Evolutionary conservation across 106 monocot genomes (phyloP), one percentile per base, ranked within the genome.

Genomic region (Allium sativum): DNA sequence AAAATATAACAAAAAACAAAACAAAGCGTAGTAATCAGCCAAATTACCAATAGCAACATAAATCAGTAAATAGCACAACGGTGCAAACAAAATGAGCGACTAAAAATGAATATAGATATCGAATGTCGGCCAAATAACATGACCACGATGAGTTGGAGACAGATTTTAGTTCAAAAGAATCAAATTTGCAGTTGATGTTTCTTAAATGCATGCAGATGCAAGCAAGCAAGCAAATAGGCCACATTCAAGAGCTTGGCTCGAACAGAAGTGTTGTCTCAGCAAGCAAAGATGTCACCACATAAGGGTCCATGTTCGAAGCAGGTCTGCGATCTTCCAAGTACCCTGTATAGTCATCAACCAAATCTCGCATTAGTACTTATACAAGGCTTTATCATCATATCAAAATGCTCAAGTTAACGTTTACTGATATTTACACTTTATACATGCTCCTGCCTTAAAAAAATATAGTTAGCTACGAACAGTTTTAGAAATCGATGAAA

Each of bases 231-330:
- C 31, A 31, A 82, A 59, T 65, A 77, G 83, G 64, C 80, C 88
- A 9, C 82, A 53, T 72, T 86, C 86, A 0, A 80, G 72, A 7
- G 86, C 31, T 55, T 9, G 90, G 82, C 59, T 91, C 74, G 73
- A 70, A 91, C 19, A 86, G 82, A 57, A 91, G 58, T 14, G 86
- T 91, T 5, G 79, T 86, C 51, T 91, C 86, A 4, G 90, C 90
- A 18, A 91, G 75, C 21, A 91, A 71, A 4, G 80, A 62, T 10
- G 86, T 91, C 60, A 91, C 90, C 42, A 91, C 72, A 65, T 91
- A 91, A 10, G 90, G 90, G 66, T 91, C 90, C 90, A 91, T 91
- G 85, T 91, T 91, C 18, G 90, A 86, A 55, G 90, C 85, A 4
- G 90, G 90, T 47, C 90, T 75, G 9, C 90, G 79, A 67, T 91